phyloP scores from a whole-genome alignment of 768 basidiomycete genomes.

The Mycena belliarum region DNA sequence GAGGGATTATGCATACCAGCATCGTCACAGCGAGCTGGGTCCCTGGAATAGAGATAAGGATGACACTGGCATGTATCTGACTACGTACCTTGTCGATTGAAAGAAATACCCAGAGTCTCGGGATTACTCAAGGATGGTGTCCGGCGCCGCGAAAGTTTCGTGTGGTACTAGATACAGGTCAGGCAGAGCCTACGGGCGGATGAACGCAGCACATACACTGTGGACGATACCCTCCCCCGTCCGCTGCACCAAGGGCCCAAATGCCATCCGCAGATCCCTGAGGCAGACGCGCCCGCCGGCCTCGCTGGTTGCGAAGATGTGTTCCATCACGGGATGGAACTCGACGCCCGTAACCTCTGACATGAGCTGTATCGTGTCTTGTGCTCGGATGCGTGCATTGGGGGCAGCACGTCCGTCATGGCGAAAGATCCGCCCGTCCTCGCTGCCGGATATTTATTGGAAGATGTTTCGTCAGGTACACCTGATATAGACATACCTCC shows the following conservation, averaged over 20 bases:
- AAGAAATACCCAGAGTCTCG: conserved; percentile 66
- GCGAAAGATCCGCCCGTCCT: conserved; percentile 67
- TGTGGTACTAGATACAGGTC: conserved; percentile 37
- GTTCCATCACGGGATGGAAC: conserved; percentile 67
- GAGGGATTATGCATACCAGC: conserved; percentile 45
- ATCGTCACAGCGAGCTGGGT: conserved; percentile 65
- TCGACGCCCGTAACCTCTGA: conserved; percentile 65
- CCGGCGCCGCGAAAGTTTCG: conserved; percentile 43
- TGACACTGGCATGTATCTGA: neutral
- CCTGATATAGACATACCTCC: no score
- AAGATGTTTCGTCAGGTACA: no score
- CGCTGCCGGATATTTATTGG: conserved; percentile 43
- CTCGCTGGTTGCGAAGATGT: conserved; percentile 71
- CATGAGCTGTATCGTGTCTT: conserved; percentile 51
- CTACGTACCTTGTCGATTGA: conserved; percentile 64
- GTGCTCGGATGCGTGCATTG: conserved; percentile 36
- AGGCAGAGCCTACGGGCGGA: conserved; percentile 3
- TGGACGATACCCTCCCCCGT: conserved; percentile 57
- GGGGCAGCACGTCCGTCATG: conserved; percentile 54
- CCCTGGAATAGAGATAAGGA: conserved; percentile 39
- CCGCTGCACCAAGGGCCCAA: conserved; percentile 50
- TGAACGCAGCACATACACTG: conserved; percentile 34
- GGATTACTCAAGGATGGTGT: conserved; percentile 50
- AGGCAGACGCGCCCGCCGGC: conserved; percentile 59
- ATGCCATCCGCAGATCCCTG: conserved; percentile 74